Base-by-base conservation (phyloP, 495 filamentous ascomycete genomes). In the Hypoxylon fuscum region DNA sequence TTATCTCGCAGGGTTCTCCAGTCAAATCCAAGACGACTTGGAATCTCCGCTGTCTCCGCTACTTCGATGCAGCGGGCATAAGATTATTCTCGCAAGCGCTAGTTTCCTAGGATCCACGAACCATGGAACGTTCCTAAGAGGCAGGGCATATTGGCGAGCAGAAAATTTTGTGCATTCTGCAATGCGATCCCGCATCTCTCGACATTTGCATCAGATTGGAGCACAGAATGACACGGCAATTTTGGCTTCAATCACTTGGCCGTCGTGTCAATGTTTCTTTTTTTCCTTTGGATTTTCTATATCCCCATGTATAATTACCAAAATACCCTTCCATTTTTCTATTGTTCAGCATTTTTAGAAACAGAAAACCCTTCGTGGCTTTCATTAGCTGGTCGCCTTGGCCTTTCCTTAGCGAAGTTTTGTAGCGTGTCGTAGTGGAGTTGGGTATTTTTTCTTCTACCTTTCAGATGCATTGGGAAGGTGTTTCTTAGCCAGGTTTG, bases 1-100 rank as follows among this genome's bases (percentile, higher is more conserved):
- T 64, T 64, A 64, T 64, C 60, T 64, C 32, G 60, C 60, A 53
- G 46, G 11, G n/a, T 21, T 17, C 22, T 47, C 41, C 32, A 46
- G 46, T 53, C 23, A 55, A 44, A 9, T 17, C 25, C 27, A 47
- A 14, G 40, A 63, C 23, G 47, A 35, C 27, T 49, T 27, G 15
- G 8, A 35, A 52, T 11, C 42, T 43, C 42, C 46, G 45, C 53
- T 40, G 31, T 14, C 40, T 46, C 17, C n/a, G n/a, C n/a, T n/a
- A n/a, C n/a, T n/a, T n/a, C n/a, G n/a, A n/a, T n/a, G n/a, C n/a
- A n/a, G n/a, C n/a, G n/a, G 42, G 44, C 18, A 14, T 43, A 21
- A 18, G 18, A 47, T 8, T 37, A 45, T 45, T 35, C 29, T 57
- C 32, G 5, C 32, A 40, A n/a, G 20, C 44, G 25, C 29, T 40